Evolutionary conservation across 2,329 filamentous ascomycete genomes (phyloP).

Genomic region (Teratosphaeriaceae sp.): DNA sequence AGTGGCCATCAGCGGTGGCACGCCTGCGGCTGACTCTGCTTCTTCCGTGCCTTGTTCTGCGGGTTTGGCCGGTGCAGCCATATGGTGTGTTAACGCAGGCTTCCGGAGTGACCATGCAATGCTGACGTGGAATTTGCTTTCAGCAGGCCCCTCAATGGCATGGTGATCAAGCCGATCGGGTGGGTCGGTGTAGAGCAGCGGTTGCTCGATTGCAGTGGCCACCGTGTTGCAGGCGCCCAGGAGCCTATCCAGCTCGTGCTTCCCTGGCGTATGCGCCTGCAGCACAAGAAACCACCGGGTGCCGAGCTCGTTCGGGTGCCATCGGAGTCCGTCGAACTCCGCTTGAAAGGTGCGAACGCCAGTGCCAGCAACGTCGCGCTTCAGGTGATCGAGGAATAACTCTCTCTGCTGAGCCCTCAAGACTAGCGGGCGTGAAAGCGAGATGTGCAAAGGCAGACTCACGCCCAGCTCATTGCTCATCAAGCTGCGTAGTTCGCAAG

Average conservation of each 20-base stretch:
- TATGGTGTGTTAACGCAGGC: not conserved
- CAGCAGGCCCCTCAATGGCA: slow-evolving; percentile 1
- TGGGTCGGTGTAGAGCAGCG: slow-evolving; percentile 60
- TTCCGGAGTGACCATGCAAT: slow-evolving; percentile 70
- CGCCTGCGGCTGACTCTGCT: not conserved
- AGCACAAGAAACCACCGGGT: slow-evolving; percentile 82
- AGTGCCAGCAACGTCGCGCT: slow-evolving; percentile 34
- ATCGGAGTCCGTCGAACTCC: slow-evolving; percentile 45
- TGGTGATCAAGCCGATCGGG: no score
- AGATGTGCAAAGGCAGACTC: slow-evolving; percentile 80
- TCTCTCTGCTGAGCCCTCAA: slow-evolving; percentile 68
- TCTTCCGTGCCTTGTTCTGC: not conserved
- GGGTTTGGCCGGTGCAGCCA: not conserved
- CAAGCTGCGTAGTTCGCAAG: slow-evolving; percentile 54
- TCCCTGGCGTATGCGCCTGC: slow-evolving; percentile 40
- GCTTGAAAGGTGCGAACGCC: slow-evolving; percentile 42
- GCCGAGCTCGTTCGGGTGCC: slow-evolving; percentile 60
- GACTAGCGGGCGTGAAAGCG: slow-evolving; percentile 74
- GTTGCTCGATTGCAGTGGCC: slow-evolving; percentile 56
- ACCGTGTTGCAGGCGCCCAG: slow-evolving; percentile 61
- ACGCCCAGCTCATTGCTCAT: slow-evolving; percentile 71
- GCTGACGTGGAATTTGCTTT: slow-evolving; percentile 67
- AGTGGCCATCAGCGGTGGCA: slow-evolving; percentile 10
- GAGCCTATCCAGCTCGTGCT: slow-evolving; percentile 43
- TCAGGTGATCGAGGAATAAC: slow-evolving; percentile 55